These are phyloP conservation scores for Pelargonium exstipulatum DNA, from an alignment of 441 rosid genomes.

Conservation along the genomic window DNA sequence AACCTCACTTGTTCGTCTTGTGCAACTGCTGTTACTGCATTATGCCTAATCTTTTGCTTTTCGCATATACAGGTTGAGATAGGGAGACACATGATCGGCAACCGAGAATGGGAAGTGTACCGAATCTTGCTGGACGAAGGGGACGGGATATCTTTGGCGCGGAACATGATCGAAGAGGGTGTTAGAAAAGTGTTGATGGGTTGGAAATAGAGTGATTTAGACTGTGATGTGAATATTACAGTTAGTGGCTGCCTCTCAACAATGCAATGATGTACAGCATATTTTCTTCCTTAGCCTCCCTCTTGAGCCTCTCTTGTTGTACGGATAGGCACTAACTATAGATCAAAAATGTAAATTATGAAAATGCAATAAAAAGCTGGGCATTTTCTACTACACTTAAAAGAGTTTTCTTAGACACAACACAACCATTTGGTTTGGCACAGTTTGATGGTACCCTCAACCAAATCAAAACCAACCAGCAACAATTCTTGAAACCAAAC, in stretches of 20 bases:
- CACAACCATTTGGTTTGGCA: neutral
- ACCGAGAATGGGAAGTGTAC: constrained; percentile 63
- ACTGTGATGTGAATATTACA: too few relatives aligned
- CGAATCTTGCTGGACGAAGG: constrained; percentile 54
- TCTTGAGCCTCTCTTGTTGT: neutral
- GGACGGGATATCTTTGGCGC: constrained; percentile 29
- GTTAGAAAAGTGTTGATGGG: constrained; percentile 55
- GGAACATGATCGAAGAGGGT: constrained; percentile 45
- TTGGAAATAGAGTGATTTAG: constrained; percentile 39
- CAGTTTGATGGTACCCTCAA: neutral
- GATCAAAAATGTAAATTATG: constrained; percentile 17
- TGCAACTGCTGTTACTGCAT: neutral
- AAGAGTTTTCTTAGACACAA: neutral
- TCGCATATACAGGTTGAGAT: constrained; percentile 44
- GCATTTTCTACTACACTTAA: too few relatives aligned
- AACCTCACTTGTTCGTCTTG: neutral
- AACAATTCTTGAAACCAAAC: neutral
- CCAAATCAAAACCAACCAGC: neutral
- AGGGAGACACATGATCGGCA: constrained; percentile 44
- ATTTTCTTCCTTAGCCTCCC: constrained; percentile 7
- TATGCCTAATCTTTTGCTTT: neutral
- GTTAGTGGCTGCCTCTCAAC: neutral
- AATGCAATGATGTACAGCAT: constrained; percentile 22
- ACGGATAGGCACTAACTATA: constrained; percentile 23
- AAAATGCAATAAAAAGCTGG: neutral